Percentiles rank a stretch among this genome's conserved stretches.
phyloP scores from a whole-genome alignment of 257 asterid species.

The Solanum pennellii region DNA sequence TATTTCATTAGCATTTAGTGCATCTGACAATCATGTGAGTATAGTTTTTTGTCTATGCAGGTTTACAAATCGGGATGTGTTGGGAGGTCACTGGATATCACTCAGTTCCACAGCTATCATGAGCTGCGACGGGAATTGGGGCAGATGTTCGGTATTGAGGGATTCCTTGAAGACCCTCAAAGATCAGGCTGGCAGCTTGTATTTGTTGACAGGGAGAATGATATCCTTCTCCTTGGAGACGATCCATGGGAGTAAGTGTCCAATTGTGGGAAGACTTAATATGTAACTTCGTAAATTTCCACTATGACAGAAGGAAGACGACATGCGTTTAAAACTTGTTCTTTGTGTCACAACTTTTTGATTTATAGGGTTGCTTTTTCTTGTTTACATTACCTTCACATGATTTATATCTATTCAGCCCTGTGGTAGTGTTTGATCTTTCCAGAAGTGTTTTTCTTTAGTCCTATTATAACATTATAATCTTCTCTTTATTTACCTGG shows the following conservation, averaged over 20 bases:
- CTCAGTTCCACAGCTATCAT: constrained; percentile 85
- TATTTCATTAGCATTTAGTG: neutral
- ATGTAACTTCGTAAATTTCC: neutral
- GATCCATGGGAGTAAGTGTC: constrained; percentile 94
- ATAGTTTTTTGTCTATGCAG: constrained; percentile 18
- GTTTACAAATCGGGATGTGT: constrained; percentile 76
- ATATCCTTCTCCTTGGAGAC: constrained; percentile 97
- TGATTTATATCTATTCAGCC: neutral
- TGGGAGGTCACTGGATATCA: constrained; percentile 92
- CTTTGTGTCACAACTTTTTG: neutral
- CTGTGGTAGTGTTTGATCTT: neutral
- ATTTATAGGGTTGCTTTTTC: neutral
- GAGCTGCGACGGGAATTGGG: constrained; percentile 91
- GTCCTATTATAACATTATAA: neutral
- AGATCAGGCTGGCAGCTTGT: constrained; percentile 99
- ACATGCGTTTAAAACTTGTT: neutral
- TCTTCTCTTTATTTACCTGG: neutral
- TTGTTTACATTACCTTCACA: neutral
- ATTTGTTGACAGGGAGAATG: constrained; percentile 99
- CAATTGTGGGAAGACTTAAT: neutral
- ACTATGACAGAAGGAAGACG: neutral
- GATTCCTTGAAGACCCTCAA: constrained; percentile 94
- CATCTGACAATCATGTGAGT: neutral
- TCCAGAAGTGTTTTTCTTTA: neutral
- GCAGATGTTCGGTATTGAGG: constrained; percentile 82